phyloP scores from a whole-genome alignment of 2,329 filamentous ascomycete species.

The Teratosphaeria destructans region DNA sequence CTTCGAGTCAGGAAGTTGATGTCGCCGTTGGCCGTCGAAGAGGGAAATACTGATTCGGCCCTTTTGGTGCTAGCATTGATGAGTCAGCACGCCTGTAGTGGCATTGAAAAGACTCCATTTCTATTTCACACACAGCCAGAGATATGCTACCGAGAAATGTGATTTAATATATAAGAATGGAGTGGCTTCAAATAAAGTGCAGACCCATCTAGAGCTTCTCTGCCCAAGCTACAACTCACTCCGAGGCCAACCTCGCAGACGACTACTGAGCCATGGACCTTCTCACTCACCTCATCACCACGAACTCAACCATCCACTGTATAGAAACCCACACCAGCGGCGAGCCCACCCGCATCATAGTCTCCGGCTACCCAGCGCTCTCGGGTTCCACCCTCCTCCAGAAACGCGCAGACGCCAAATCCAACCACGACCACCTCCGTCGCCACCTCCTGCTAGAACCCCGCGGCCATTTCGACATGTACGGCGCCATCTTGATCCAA shows the following conservation, averaged over 20 bases:
- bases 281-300: not conserved
- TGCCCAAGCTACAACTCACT: not conserved
- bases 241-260: not conserved
- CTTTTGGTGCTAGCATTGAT: not conserved
- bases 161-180: too few species aligned
- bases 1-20: not conserved
- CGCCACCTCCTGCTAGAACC: conserved; percentile 37
- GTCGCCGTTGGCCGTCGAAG: not conserved
- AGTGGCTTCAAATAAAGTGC: not conserved
- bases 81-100: not conserved
- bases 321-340: conserved; percentile 36
- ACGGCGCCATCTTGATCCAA: conserved; percentile 36
- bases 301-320: not conserved
- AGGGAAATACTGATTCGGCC: not conserved
- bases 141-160: too few species aligned
- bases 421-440: conserved; percentile 24
- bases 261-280: not conserved
- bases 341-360: conserved; percentile 40
- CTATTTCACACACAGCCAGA: not conserved
- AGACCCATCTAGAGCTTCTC: not conserved
- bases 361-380: conserved; percentile 14
- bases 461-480: conserved; percentile 43
- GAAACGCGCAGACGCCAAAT: conserved; percentile 24
- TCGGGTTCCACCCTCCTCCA: conserved; percentile 30
- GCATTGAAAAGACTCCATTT: not conserved